Percentiles rank a stretch among this genome's conserved stretches.
Evolutionary conservation across 2,329 filamentous ascomycete species (phyloP).

Genomic region (Clarireedia paspali): DNA sequence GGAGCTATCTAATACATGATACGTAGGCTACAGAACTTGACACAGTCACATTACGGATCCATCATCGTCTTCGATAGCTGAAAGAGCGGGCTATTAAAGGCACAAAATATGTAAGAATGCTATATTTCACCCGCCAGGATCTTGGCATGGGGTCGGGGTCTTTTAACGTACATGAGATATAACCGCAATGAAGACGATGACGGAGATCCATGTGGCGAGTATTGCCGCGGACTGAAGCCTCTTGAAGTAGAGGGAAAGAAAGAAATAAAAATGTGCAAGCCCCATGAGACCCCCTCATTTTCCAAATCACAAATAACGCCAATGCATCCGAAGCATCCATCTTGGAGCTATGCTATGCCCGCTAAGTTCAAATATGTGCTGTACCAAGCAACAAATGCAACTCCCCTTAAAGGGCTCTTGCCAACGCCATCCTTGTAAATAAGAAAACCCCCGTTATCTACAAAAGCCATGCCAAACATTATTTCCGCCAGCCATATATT

Average conservation of each 20-base stretch:
- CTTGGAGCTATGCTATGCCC: slow-evolving; percentile 38
- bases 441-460: slow-evolving; percentile 27
- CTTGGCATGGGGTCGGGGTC: slow-evolving; percentile 33
- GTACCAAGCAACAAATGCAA: slow-evolving; percentile 24
- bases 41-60: slow-evolving; percentile 43
- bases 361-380: slow-evolving; percentile 36
- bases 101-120: slow-evolving; percentile 36
- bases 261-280: slow-evolving; percentile 19
- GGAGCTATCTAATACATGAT: background rate
- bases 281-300: slow-evolving; percentile 24
- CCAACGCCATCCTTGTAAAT: slow-evolving; percentile 26
- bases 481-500: slow-evolving; percentile 17
- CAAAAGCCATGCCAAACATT: slow-evolving; percentile 19
- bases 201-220: slow-evolving; percentile 46
- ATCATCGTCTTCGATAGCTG: slow-evolving; percentile 51
- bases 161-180: slow-evolving; percentile 59
- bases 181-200: slow-evolving; percentile 58
- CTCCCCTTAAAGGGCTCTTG: slow-evolving; percentile 23
- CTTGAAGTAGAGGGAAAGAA: slow-evolving; percentile 8
- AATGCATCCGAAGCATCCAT: slow-evolving; percentile 30
- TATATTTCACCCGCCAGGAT: slow-evolving; percentile 42
- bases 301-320: slow-evolving; percentile 26
- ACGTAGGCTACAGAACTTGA: slow-evolving; percentile 23
- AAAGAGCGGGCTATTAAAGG: slow-evolving; percentile 30
- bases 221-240: slow-evolving; percentile 20